Evolutionary conservation across 148 eudicot genomes (phyloP).

Genomic region (Chenopodium quinoa): DNA sequence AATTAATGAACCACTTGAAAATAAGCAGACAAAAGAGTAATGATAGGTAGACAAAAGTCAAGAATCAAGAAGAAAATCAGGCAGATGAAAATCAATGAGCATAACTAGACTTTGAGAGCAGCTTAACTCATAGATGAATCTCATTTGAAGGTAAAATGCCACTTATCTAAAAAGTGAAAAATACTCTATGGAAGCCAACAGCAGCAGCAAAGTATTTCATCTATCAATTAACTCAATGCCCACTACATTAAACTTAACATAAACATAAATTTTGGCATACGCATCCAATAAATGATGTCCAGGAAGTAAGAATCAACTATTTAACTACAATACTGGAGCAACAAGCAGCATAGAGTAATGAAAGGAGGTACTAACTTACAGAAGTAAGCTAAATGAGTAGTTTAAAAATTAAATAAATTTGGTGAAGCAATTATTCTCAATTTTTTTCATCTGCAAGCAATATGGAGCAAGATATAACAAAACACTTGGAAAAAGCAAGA

Average conservation of each 20-base stretch:
- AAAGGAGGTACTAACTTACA: not conserved
- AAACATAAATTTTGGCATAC: slow-evolving; percentile 6
- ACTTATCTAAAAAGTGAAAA: slow-evolving; percentile 2
- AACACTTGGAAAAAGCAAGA: not conserved
- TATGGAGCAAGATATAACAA: not conserved
- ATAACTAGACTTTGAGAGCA: not conserved
- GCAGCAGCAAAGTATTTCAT: not conserved
- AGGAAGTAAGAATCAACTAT: not conserved
- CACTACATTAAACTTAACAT: not conserved
- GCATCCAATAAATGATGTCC: not conserved
- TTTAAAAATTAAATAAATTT: not conserved
- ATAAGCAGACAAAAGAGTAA: not conserved
- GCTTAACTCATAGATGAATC: not conserved
- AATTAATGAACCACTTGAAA: slow-evolving; percentile 6
- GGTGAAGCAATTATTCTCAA: not conserved
- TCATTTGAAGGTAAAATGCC: not conserved
- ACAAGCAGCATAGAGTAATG: not conserved
- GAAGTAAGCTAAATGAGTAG: not conserved
- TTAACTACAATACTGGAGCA: not conserved
- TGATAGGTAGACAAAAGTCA: not conserved
- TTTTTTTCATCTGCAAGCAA: not conserved
- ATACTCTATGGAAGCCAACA: not conserved
- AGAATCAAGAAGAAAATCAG: not conserved
- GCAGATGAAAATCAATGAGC: not conserved
- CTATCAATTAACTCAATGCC: not conserved